Evolutionary conservation across 345 rosid genomes (phyloP).

Genomic region (Eucalyptus caleyi): DNA sequence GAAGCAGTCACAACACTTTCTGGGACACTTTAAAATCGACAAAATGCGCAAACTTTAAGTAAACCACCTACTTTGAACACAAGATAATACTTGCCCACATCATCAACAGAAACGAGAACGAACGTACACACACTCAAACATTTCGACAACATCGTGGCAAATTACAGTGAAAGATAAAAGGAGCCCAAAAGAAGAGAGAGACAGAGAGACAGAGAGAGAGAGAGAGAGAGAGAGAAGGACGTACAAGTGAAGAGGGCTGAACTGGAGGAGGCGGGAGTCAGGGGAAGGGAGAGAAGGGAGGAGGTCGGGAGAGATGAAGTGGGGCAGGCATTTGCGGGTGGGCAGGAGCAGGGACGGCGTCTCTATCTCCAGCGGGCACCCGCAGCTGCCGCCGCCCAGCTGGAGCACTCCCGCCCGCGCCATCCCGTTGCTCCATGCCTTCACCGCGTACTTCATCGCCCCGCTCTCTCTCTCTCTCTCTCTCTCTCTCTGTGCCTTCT

Average conservation of each 20-base stretch:
- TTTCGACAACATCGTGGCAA: not conserved
- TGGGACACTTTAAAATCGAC: not conserved
- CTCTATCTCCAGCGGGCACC: slow-evolving; percentile 14
- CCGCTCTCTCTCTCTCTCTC: not conserved
- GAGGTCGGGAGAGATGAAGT: slow-evolving; percentile 60
- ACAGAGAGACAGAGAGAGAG: not conserved
- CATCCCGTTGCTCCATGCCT: slow-evolving; percentile 34
- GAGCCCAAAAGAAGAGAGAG: not conserved
- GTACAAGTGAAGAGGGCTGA: slow-evolving; percentile 74
- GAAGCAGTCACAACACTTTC: not conserved
- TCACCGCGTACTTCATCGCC: slow-evolving; percentile 42
- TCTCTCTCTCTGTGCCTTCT: not conserved
- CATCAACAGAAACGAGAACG: not conserved
- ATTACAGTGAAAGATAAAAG: not conserved
- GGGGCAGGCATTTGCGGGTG: slow-evolving; percentile 62
- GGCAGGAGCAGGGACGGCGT: slow-evolving; percentile 64
- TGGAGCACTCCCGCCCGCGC: slow-evolving; percentile 44
- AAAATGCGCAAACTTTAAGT: not conserved
- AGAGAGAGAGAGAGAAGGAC: not conserved
- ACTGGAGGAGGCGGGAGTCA: slow-evolving; percentile 47
- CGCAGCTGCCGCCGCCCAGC: slow-evolving; percentile 6
- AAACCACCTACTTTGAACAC: not conserved
- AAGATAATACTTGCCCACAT: not conserved
- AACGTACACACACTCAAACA: not conserved
- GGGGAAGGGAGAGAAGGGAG: slow-evolving; percentile 56